Evolutionary conservation across 371 early-diverging fungal species (phyloP).

Genomic region (Syncephalastrum monosporum): DNA sequence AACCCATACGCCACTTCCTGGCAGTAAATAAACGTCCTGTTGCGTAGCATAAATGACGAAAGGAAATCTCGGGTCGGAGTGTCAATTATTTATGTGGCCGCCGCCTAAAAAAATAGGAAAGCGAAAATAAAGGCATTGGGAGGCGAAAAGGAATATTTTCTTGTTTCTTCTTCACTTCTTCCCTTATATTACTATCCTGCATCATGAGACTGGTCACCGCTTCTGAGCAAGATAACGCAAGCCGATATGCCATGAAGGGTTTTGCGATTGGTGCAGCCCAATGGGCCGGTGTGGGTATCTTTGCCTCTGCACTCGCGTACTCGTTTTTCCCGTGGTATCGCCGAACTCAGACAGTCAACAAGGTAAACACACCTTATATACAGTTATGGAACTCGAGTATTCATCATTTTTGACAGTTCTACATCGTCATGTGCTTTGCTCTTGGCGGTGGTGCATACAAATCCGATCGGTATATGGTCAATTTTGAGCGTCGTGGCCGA

Average conservation of each 20-base stretch:
- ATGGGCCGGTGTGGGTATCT: constrained; percentile 51
- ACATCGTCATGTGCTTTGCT: constrained; percentile 52
- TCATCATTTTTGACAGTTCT: constrained; percentile 29
- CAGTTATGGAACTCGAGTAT: too few species aligned
- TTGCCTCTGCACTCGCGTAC: constrained; percentile 42
- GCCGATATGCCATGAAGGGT: constrained; percentile 52
- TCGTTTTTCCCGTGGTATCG: constrained; percentile 50
- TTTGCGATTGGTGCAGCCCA: constrained; percentile 47
- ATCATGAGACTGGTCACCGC: constrained; percentile 47
- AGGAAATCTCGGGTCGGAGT: neutral
- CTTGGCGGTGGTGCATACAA: constrained; percentile 53
- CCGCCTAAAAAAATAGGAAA: neutral
- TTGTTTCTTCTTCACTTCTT: neutral
- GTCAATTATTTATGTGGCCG: neutral
- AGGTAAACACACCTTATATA: constrained; percentile 26
- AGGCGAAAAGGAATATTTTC: neutral
- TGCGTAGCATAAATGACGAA: too few species aligned
- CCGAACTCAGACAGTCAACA: constrained; percentile 46
- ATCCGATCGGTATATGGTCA: constrained; percentile 53
- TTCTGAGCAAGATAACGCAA: constrained; percentile 45
- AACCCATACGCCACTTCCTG: too few species aligned
- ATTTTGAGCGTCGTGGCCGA: constrained; percentile 54
- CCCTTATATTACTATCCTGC: neutral
- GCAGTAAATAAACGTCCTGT: too few species aligned
- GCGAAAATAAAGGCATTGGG: neutral